Base-by-base conservation (phyloP, 345 rosid species). In the Brassica rapa region DNA sequence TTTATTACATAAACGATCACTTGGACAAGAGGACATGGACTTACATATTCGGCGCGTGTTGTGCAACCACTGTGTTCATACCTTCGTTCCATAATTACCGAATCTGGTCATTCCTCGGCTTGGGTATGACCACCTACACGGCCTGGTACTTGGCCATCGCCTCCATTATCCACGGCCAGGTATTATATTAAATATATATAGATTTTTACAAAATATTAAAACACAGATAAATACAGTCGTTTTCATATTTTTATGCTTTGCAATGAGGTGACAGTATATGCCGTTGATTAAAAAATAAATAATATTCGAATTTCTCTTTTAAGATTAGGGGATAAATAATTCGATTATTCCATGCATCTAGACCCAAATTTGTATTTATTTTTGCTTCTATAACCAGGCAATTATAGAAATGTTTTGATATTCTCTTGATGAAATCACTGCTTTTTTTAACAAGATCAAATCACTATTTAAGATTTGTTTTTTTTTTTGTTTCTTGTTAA, bases 11-110 rank as follows among this genome's bases (percentile, higher is more conserved):
- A 80, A 96, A 93, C 68, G 98, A 96, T 79, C 89, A 83, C 6
- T 71, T 96, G 87, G 99, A 96, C 84, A 96, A 96, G 90, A 86
- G 99, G 80, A 96, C 99, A 66, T 96, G 98, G 99, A 96, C 99
- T 3, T 96, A 93, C 30, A 96, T 96, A 66, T 96, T 96, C 74
- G 99, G 99, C 84, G 99, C 99, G 81, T 96, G 99, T 77, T 96
- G 99, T 82, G 99, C 99, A 37, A 96, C 99, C 66, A 96, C 99
- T 2, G 98, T 96, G 30, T 96, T 96, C 79, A 93, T 96, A 39
- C 99, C 99, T 0, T 96, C 99, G 5, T 96, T 96, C 61, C 99
- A 93, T 84, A 96, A 96, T 83, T 96, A 96, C 86, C 86, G 99
- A 33, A 90, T 96, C 59, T 96, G 99, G 99, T 91, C 99, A 14